Percentiles rank a stretch among this genome's conserved stretches.
Conservation (phyloP, 768 basidiomycete genomes). For the Sporobolomyces pararoseus region DNA sequence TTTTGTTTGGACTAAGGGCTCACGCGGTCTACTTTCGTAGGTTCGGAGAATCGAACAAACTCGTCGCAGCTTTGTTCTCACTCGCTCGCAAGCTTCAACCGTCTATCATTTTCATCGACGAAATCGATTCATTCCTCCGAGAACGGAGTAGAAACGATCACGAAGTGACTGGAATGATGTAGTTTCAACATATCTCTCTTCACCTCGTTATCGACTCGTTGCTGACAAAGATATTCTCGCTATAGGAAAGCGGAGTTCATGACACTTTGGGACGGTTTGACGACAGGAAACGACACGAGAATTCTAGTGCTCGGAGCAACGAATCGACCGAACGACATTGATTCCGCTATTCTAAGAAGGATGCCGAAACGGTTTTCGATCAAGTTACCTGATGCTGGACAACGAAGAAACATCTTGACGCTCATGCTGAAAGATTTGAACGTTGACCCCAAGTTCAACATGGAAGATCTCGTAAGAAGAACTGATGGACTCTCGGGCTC, state of each 20-base stretch:
- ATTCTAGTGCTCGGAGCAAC: constrained; percentile 71
- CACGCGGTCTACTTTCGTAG: constrained; percentile 49
- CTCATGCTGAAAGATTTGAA: constrained; percentile 79
- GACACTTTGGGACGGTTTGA: constrained; percentile 80
- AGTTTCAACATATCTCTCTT: not conserved
- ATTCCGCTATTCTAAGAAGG: constrained; percentile 74
- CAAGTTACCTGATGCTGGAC: constrained; percentile 68
- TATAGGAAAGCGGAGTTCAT: constrained; percentile 51
- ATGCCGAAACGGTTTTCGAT: constrained; percentile 97
- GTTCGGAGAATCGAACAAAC: constrained; percentile 89
- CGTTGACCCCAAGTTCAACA: constrained; percentile 61
- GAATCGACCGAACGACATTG: constrained; percentile 89
- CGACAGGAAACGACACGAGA: constrained; percentile 57
- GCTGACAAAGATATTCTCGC: not conserved
- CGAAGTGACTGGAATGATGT: constrained; percentile 90
- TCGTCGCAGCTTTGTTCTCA: constrained; percentile 89
- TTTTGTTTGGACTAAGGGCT: not conserved
- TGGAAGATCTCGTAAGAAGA: constrained; percentile 62
- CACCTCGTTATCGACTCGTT: not conserved
- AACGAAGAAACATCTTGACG: constrained; percentile 75
- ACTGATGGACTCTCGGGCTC: constrained; percentile 80
- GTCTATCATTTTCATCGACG: constrained; percentile 96
- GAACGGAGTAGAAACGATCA: constrained; percentile 85
- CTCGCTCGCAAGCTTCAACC: constrained; percentile 91
- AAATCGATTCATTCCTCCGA: constrained; percentile 91